Evolutionary conservation across 768 basidiomycete genomes (phyloP).

Genomic region (Amanita fuliginea): DNA sequence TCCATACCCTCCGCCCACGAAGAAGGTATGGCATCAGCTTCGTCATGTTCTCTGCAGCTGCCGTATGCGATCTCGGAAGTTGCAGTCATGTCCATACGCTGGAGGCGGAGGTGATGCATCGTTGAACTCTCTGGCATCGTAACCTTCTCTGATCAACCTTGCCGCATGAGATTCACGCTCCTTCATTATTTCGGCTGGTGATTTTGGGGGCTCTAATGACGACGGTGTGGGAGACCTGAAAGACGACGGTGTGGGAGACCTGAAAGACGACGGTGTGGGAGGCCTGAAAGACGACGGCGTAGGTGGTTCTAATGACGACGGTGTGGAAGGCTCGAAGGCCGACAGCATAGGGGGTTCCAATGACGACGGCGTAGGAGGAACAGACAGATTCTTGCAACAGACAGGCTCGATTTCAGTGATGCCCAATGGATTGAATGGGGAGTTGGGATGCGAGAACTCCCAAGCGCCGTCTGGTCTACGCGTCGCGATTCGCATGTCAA

Average conservation of each 20-base stretch:
- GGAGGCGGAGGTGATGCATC: constrained; percentile 5
- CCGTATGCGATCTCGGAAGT: constrained; percentile 3
- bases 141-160: constrained; percentile 6
- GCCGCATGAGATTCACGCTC: constrained; percentile 6
- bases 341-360: constrained; percentile 6
- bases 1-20: neutral
- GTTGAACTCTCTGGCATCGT: constrained; percentile 5
- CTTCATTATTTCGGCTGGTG: constrained; percentile 4
- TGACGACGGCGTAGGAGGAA: constrained; percentile 15
- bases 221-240: constrained; percentile 13
- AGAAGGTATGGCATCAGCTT: neutral
- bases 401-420: constrained; percentile 23
- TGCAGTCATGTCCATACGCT: constrained; percentile 3
- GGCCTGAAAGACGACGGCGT: constrained; percentile 9
- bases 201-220: constrained; percentile 2
- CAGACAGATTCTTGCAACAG: neutral
- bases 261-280: constrained; percentile 9
- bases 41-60: neutral
- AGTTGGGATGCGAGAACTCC: constrained; percentile 35
- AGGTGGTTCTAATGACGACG: neutral
- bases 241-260: constrained; percentile 9
- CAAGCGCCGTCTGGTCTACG: constrained; percentile 45
- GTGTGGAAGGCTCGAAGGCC: constrained; percentile 17
- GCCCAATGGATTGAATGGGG: constrained; percentile 27
- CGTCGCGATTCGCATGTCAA: constrained; percentile 47